Evolutionary conservation across 2,329 filamentous ascomycete genomes (phyloP), one percentile per base, ranked within the genome.

Genomic region (Drechslerella dactyloides): DNA sequence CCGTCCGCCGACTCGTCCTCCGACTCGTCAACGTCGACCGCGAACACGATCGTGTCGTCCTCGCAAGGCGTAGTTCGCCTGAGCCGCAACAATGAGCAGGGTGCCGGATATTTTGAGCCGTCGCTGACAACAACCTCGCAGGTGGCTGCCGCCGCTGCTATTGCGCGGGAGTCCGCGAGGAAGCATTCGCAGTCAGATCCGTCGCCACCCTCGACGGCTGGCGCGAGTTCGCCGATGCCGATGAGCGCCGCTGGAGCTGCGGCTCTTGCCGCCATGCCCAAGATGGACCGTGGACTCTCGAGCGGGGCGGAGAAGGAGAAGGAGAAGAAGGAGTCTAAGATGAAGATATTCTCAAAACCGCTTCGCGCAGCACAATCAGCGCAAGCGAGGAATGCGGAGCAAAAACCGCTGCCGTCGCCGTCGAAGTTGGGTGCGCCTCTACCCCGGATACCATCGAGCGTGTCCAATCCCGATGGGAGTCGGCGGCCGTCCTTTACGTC

Each of bases 311-410:
- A 76, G 75, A 65, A 85, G 84, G 78, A 84, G 57, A 87, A 87
- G 76, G 82, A 84, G 69, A 84, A 84, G 66, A 84, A 86, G 75
- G 85, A 85, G 76, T 85, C 85, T 40, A 88, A 88, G 80, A 88
- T 87, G 84, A 89, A 89, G 78, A 81, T 89, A 3, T 89, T 89
- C 77, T 86, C 85, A 3, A 88, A 88, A 76, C 86, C 86, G 1
- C 53, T 72, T n/a, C 61, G 66, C 8, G 59, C 59, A 30, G 66
- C 66, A 1, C 66, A 72, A 40, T 72, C 68, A 7, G 50, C 60
- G 2, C 60, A 72, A 33, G 60, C 68, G 69, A 75, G 44, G 69
- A 75, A 52, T 66, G 75, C 19, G 21, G 74, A 64, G 33, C 69
- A 59, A 62, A 75, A 54, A 59, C 75, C 50, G 55, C 61, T 46